Base-by-base conservation (phyloP, 192 early-diverging fungal species). In the Pilobolus umbonatus region DNA sequence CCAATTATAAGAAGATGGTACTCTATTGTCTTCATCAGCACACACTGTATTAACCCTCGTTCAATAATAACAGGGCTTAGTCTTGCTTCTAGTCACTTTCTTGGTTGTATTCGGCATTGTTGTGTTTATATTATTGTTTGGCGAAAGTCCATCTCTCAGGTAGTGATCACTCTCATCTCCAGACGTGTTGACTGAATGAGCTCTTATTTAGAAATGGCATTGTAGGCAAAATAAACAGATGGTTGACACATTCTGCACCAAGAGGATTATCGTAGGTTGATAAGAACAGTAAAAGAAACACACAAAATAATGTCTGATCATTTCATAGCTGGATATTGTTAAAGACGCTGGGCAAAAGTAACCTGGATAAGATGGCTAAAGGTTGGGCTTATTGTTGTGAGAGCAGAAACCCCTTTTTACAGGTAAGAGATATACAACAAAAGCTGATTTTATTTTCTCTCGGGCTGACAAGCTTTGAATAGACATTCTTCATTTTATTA, bases 331-430 rank as follows among this genome's bases (percentile, higher is more conserved):
- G 38, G 31, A 26, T 31, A 5, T n/a, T 50, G 15, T 28, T 55
- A 53, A 26, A 15, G 39, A 40, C 57, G 12, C 3, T 71, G 15
- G 68, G 68, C 6, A 36, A 57, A 35, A 42, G 25, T 4, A 35
- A 29, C 9, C 24, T 61, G 30, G 26, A 46, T 21, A 43, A 39
- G 8, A 14, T 60, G 19, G 15, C 36, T 9, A 32, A 34, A 9
- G 14, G 32, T 30, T 71, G 61, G 50, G 0, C 17, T 11, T 71
- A 65, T 39, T 61, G 53, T 9, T 71, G 57, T 39, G 50, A 71
- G 25, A 65, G 62, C 19, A 58, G 68, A 25, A 71, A 71, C 52
- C 68, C 68, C 32, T 65, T 71, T 53, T 57, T 71, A 40, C 68
- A 71, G 53, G 68, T 65, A 55, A 40, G 35, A 31, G 28, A 42